Evolutionary conservation across 768 basidiomycete species (phyloP), one percentile per base, ranked within the genome.

Genomic region (Filobasidium floriforme): DNA sequence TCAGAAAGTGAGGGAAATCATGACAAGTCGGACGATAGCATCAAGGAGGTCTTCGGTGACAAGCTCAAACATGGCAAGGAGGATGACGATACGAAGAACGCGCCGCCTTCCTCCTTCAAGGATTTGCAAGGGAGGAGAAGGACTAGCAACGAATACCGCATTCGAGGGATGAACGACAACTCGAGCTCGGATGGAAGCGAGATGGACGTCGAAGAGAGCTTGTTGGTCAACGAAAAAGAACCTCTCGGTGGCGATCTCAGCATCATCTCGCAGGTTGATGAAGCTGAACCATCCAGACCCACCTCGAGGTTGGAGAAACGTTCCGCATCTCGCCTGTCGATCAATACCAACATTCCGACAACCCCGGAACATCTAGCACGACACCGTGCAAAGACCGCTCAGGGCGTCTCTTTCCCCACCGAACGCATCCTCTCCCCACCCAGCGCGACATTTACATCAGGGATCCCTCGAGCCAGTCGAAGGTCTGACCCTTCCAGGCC

Each of bases 71-170:
- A 37, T 37, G 9, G 32, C 9, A 3, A 37, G 32, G 4, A 37
- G 32, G 32, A 9, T 37, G 4, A 37, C 4, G 32, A 9, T 37
- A 37, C 32, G 32, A 9, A 37, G 32, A 37, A 28, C 12, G 54
- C 15, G 26, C 54, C 54, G 15, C 54, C 54, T 4, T 14, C 18
- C 2, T 24, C 54, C 6, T 57, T 57, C 54, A 57, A 49, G 46
- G 46, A 57, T 26, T 57, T 57, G 29, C 54, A 32, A 28, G 54
- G 26, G 29, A 24, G 54, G 29, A 57, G 54, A 24, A 57, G 54
- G 29, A 57, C 54, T 15, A 57, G 54, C 24, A 57, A 28, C 15
- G 54, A 57, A 57, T 15, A 57, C 26, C 6, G 54, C 5, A 57
- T 57, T 24, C 18, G 46, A 4, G 54, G 54, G 24, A 1, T 32